Base-by-base conservation (phyloP, 2,329 filamentous ascomycete genomes). In the Tolypocladium cylindrosporum region DNA sequence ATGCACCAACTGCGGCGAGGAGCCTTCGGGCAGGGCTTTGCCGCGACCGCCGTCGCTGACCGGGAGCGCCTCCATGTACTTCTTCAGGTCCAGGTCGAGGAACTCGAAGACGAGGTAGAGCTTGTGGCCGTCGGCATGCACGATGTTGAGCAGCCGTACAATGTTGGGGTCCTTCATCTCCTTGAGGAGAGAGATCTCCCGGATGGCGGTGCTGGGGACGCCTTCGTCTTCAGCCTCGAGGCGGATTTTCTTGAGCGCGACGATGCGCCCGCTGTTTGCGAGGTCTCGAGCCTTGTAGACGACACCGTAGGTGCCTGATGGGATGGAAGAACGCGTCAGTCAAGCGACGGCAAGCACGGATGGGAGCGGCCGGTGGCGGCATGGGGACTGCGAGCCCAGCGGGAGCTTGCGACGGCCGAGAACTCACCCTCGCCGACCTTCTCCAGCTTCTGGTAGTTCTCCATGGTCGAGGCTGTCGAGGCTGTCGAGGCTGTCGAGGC, bases 391-490 rank as follows among this genome's bases (percentile, higher is more conserved):
- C 21, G 27, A n/a, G 55, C 24, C 14, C 27, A 39, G 43, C n/a
- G 56, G 41, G 55, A 31, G 50, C 16, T 21, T 27, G 37, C 11
- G 41, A 10, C 31, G 19, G 13, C 48, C 31, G 31, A 13, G 48
- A 61, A 67, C 82, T 67, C 77, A 94, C 91, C 91, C 84, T 96
- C 91, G 74, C 91, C 91, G 69, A 96, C 91, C 81, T 96, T 96
- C 79, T 96, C 91, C 69, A 96, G 83, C 78, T 95, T 95, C 77
- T 96, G 90, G 74, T 96, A 96, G 77, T 96, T 95, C 75, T 96
- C 91, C 91, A 96, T 96, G 64, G 61, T 63, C 57, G 58, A 42
- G 58, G 3, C 24, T 31, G 43, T 19, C 43, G 7, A 51, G 58
- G 58, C 43, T 16, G 21, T 27, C 27, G 27, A 6, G 27, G 27